Conservation (phyloP, 2,329 filamentous ascomycete species). For the Stemphylium lycopersici region DNA sequence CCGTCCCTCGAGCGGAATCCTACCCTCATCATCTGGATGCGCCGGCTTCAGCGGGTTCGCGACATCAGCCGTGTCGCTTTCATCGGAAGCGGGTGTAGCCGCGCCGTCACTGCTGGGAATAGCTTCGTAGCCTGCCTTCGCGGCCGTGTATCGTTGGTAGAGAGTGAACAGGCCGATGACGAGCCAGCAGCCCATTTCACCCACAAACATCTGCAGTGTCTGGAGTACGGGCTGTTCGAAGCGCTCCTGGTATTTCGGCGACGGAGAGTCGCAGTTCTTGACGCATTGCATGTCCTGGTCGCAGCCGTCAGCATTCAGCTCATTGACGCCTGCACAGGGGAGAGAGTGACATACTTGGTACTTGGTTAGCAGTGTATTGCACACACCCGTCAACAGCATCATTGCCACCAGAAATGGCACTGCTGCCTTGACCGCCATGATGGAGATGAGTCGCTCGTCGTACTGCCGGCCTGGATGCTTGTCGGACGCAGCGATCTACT, state of each 20-base stretch:
- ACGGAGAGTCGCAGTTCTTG: slow-evolving; percentile 76
- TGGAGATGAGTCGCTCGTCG: slow-evolving; percentile 16
- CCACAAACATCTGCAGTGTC: slow-evolving; percentile 96
- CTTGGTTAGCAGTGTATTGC: slow-evolving; percentile 96
- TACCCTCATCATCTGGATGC: slow-evolving; percentile 60
- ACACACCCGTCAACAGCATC: slow-evolving; percentile 96
- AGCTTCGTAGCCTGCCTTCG: slow-evolving; percentile 68
- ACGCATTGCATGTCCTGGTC: slow-evolving; percentile 93
- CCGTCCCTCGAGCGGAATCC: slow-evolving; percentile 69
- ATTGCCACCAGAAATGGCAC: slow-evolving; percentile 88
- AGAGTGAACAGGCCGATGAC: slow-evolving; percentile 75
- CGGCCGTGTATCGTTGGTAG: slow-evolving; percentile 63
- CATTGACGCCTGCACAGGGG: background rate
- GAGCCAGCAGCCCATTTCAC: slow-evolving; percentile 95
- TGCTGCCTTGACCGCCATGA: slow-evolving; percentile 73
- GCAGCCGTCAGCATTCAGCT: slow-evolving; percentile 24
- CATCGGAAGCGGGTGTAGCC: slow-evolving; percentile 51
- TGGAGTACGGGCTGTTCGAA: slow-evolving; percentile 98
- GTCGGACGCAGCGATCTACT: slow-evolving; percentile 11
- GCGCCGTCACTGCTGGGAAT: slow-evolving; percentile 54
- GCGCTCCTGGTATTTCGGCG: slow-evolving; percentile 68
- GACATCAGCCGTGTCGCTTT: slow-evolving; percentile 53
- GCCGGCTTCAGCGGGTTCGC: slow-evolving; percentile 58
- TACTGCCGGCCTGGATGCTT: slow-evolving; percentile 4
- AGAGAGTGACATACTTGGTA: slow-evolving; percentile 73